These are phyloP conservation scores for Alternaria solani DNA, from an alignment of 2,329 filamentous ascomycete species.

Conservation along the genomic window DNA sequence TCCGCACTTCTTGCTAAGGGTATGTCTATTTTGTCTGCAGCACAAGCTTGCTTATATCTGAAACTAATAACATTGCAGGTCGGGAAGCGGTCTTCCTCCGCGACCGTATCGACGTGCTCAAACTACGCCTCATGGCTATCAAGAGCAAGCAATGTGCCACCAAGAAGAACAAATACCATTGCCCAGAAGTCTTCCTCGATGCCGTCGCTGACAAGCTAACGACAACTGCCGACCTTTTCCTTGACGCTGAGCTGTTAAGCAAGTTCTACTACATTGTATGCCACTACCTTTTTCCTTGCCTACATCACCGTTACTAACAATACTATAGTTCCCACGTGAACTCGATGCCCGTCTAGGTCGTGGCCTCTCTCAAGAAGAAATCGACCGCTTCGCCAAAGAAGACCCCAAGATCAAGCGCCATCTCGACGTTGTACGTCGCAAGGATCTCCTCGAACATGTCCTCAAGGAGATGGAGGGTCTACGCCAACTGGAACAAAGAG, in stretches of 20 bases:
- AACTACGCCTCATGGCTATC: conserved; percentile 85
- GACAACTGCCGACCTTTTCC: conserved; percentile 92
- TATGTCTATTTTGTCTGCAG: conserved; percentile 52
- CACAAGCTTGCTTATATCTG: no score
- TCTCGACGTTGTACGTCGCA: conserved; percentile 88
- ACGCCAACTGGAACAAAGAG: conserved; percentile 79
- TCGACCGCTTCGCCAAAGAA: conserved; percentile 91
- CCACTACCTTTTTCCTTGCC: neutral
- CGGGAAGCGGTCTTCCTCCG: conserved; percentile 94
- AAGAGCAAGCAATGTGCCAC: conserved; percentile 89
- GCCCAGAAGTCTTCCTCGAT: conserved; percentile 97
- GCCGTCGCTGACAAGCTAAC: conserved; percentile 95
- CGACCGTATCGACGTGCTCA: conserved; percentile 87
- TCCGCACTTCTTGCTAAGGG: conserved; percentile 83
- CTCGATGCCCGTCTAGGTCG: conserved; percentile 86
- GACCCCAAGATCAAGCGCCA: conserved; percentile 90
- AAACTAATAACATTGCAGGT: conserved; percentile 60
- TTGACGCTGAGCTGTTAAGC: conserved; percentile 94
- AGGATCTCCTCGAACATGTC: conserved; percentile 91
- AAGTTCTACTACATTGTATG: conserved; percentile 90
- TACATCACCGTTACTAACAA: neutral
- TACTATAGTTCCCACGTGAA: conserved; percentile 79
- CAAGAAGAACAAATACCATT: conserved; percentile 92
- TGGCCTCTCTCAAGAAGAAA: conserved; percentile 77
- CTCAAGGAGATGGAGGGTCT: conserved; percentile 95